Conservation (phyloP, 176 grass and related monocot genomes). For the Lolium rigidum region DNA sequence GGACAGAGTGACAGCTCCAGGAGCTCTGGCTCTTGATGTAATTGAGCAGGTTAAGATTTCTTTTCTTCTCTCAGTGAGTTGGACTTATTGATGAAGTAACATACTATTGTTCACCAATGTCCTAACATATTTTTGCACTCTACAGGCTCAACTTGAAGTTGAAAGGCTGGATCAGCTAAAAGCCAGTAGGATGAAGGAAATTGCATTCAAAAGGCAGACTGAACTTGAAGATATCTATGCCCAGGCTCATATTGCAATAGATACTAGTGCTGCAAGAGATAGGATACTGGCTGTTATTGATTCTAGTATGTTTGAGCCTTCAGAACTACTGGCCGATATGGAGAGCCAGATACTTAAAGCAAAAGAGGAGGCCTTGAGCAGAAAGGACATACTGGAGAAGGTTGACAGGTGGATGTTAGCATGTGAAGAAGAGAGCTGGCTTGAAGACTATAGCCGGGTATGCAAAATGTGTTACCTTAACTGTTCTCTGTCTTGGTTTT, state of each 20-base stretch:
- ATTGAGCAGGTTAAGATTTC: slow-evolving; percentile 69
- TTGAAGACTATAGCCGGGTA: slow-evolving; percentile 96
- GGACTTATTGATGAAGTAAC: neutral
- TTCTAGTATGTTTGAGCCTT: slow-evolving; percentile 78
- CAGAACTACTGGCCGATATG: slow-evolving; percentile 81
- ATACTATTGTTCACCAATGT: neutral
- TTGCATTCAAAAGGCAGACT: slow-evolving; percentile 83
- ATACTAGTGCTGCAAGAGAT: slow-evolving; percentile 71
- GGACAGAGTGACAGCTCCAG: slow-evolving; percentile 73
- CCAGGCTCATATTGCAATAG: slow-evolving; percentile 63
- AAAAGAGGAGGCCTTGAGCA: slow-evolving; percentile 79
- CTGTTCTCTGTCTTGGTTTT: slow-evolving; percentile 16
- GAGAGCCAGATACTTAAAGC: slow-evolving; percentile 86
- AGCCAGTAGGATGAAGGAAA: slow-evolving; percentile 94
- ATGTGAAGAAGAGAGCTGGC: slow-evolving; percentile 99
- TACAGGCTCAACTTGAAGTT: slow-evolving; percentile 74
- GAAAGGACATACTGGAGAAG: slow-evolving; percentile 95
- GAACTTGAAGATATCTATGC: slow-evolving; percentile 95
- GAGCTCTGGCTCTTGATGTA: slow-evolving; percentile 82
- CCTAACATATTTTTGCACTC: slow-evolving; percentile 35
- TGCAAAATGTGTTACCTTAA: slow-evolving; percentile 27
- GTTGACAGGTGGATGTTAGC: slow-evolving; percentile 88
- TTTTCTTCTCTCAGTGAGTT: slow-evolving; percentile 28
- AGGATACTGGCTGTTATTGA: slow-evolving; percentile 81
- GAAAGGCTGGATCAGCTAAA: slow-evolving; percentile 92